Percentiles rank a stretch among this genome's conserved stretches.
Evolutionary conservation across 2,329 filamentous ascomycete species (phyloP).

Genomic region (Trichoderma aggressivum): DNA sequence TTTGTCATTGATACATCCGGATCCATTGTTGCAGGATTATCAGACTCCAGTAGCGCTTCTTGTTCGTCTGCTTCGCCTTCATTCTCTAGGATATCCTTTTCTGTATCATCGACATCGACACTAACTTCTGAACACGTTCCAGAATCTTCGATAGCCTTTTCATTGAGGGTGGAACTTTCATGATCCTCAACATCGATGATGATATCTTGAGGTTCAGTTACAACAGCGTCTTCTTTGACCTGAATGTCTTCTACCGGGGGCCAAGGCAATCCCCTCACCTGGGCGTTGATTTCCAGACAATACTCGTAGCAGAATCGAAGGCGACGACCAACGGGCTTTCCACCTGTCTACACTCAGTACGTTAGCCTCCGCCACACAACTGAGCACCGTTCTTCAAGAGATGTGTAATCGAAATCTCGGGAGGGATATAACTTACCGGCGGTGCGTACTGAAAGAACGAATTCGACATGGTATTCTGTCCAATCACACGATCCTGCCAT

Average conservation of each 20-base stretch:
- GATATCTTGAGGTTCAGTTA: background rate
- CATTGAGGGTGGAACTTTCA: background rate
- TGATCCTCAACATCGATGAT: no score
- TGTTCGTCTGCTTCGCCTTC: background rate
- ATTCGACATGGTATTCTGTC: constrained; percentile 31
- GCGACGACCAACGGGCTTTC: constrained; percentile 38
- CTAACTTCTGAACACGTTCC: background rate
- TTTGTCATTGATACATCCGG: background rate
- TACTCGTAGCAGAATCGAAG: constrained; percentile 33
- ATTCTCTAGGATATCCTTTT: no score
- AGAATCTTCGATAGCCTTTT: background rate
- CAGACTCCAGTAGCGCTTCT: background rate
- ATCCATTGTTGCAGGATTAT: background rate
- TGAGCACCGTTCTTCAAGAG: background rate
- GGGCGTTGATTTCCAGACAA: constrained; percentile 35
- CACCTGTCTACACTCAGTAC: constrained; percentile 29
- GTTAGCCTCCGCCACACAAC: background rate
- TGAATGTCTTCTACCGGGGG: constrained; percentile 20
- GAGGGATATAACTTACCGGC: constrained; percentile 34
- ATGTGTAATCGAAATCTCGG: background rate
- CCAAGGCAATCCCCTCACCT: constrained; percentile 30
- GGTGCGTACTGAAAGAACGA: constrained; percentile 44
- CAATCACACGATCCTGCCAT: constrained; percentile 55
- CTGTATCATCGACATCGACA: background rate
- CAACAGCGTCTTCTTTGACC: background rate